A percentile compares a stretch with the other conserved stretches of the same genome.
These are phyloP conservation scores for Pistacia atlantica DNA, from an alignment of 345 rosid genomes.

Conservation along the genomic window DNA sequence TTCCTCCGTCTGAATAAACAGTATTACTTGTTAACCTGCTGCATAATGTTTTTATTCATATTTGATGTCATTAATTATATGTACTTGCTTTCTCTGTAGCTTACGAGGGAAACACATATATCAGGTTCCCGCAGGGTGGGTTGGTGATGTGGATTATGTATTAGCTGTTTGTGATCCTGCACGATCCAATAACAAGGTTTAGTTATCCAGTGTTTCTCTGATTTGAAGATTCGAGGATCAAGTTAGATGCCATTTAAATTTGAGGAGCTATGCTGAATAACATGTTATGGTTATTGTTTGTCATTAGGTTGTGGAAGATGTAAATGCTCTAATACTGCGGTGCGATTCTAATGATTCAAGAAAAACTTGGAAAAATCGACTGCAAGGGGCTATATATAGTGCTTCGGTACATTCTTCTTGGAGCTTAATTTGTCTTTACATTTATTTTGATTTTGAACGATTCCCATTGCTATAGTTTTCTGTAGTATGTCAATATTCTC, in stretches of 20 bases:
- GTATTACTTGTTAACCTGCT: neutral
- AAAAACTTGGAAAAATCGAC: constrained; percentile 79
- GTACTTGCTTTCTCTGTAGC: constrained; percentile 42
- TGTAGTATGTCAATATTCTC: neutral
- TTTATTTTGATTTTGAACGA: neutral
- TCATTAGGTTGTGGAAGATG: constrained; percentile 82
- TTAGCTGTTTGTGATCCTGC: constrained; percentile 73
- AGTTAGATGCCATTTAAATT: constrained; percentile 5
- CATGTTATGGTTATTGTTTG: constrained; percentile 16
- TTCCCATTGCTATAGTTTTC: neutral
- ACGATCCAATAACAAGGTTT: constrained; percentile 61
- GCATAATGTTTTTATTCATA: constrained; percentile 9
- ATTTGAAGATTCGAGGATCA: constrained; percentile 16
- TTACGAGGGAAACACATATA: constrained; percentile 81
- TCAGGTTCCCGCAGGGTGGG: constrained; percentile 67
- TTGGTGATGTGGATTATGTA: constrained; percentile 73
- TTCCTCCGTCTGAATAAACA: neutral
- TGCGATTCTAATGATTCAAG: constrained; percentile 73
- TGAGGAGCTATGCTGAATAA: constrained; percentile 16
- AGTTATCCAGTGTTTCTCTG: constrained; percentile 13
- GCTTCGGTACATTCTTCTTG: constrained; percentile 61
- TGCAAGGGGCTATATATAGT: constrained; percentile 88
- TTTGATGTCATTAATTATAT: constrained; percentile 21
- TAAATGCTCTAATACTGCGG: constrained; percentile 63
- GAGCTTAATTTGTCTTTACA: constrained; percentile 6